These are phyloP conservation scores for Fraxinus albicans DNA, from an alignment of 305 asterid species.

Conservation along the genomic window DNA sequence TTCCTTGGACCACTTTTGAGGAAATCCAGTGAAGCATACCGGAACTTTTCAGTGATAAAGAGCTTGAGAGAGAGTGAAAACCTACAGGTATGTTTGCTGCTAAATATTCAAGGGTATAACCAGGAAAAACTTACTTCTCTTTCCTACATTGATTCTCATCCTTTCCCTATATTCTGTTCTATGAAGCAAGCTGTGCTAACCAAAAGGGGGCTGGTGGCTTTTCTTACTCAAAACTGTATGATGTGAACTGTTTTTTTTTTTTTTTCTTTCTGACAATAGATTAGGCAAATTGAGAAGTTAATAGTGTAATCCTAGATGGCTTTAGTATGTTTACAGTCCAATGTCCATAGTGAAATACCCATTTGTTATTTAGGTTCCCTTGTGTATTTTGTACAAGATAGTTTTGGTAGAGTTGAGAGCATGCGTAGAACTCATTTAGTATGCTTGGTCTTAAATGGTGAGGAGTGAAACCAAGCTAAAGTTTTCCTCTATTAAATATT, in stretches of 20 bases:
- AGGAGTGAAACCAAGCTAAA: not conserved
- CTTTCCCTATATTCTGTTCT: not conserved
- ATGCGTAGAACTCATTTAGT: not conserved
- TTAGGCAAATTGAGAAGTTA: not conserved
- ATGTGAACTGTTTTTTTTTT: not conserved
- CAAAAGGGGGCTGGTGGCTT: not conserved
- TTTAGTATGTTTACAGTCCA: conserved; percentile 1
- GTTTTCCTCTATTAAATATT: not conserved
- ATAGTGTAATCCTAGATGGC: not conserved
- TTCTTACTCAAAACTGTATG: not conserved
- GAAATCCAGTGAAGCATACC: conserved; percentile 84
- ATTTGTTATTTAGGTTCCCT: not conserved
- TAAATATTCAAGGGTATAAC: conserved; percentile 1
- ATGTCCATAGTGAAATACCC: not conserved
- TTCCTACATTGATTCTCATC: not conserved
- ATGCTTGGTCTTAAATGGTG: not conserved
- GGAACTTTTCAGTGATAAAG: conserved; percentile 82
- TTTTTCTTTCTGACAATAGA: not conserved
- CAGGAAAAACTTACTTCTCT: conserved; percentile 8
- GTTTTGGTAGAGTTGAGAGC: not conserved
- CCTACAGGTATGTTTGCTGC: conserved; percentile 64
- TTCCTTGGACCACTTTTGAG: conserved; percentile 93
- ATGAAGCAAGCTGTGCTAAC: not conserved
- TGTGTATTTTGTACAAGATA: not conserved
- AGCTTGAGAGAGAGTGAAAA: conserved; percentile 91